Evolutionary conservation across 139 green algal species (phyloP), one percentile per base, ranked within the genome.

Genomic region (Chlamydomonas asymmetrica): DNA sequence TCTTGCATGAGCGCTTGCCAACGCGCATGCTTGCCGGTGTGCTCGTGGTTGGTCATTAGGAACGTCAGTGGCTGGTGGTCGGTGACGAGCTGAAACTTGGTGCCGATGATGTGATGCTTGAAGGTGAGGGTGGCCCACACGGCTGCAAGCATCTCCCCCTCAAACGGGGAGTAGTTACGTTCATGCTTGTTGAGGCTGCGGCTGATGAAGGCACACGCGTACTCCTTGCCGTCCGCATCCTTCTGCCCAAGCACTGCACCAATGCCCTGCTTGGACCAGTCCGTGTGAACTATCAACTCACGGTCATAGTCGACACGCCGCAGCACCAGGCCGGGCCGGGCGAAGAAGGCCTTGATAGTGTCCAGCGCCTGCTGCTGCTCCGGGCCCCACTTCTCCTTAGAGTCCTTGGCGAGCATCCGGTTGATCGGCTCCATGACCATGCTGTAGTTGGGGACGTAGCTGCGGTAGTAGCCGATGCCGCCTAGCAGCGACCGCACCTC

Each of bases 221-320:
- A 73, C 22, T 85, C 74, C 6, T 66, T 35, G 20, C 70, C 80
- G 54, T 79, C 71, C 29, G 38, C 62, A 38, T 73, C 67, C 10
- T 60, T 29, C 66, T 87, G 81, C 22, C 56, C 73, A 2, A 87
- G 40, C 7, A 88, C 79, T 27, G 79, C 83, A 13, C 66, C 72
- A 16, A 84, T 71, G n/a, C 75, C 71, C 1, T 70, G 48, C 0
- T 8, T 31, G 16, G 29, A 73, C 54, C 75, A 80, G 34, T 85
- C 80, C 10, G 57, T 72, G 45, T 75, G 43, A 32, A 81, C 34
- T 6, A 62, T 29, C 45, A 71, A 76, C 0, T 57, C 63, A 1
- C 32, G 32, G 25, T 37, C 23, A 4, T 38, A 40, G 18, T 76
- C 48, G 6, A 67, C 37, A 4, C 62, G 56, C 1, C 48, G 18